Conservation (phyloP, 345 rosid genomes). For the Tarenaya hassleriana region DNA sequence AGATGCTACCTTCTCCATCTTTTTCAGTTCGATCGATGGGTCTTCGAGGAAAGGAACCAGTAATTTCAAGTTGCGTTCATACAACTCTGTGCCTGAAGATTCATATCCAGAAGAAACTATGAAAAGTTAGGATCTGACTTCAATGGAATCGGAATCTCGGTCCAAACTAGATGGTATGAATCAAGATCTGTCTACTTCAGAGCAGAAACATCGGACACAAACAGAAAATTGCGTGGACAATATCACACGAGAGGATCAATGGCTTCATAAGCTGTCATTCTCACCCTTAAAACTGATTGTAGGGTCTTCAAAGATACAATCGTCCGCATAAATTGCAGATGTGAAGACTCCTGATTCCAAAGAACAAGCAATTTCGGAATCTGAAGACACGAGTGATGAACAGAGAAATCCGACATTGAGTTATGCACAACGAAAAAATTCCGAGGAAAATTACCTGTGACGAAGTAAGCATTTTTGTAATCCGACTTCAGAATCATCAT, state of each 20-base stretch:
- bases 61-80: slow-evolving; percentile 71
- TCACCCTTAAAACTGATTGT: slow-evolving; percentile 80
- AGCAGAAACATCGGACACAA: slow-evolving; percentile 1
- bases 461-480: slow-evolving; percentile 76
- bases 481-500: slow-evolving; percentile 49
- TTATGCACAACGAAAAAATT: too few species aligned
- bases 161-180: slow-evolving; percentile 9
- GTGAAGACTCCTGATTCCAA: slow-evolving; percentile 59
- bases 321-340: slow-evolving; percentile 50
- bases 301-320: slow-evolving; percentile 85
- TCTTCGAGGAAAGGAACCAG: slow-evolving; percentile 77
- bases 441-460: slow-evolving; percentile 60
- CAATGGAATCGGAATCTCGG: too few species aligned
- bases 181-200: slow-evolving; percentile 1
- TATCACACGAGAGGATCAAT: not conserved
- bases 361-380: not conserved
- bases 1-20: slow-evolving; percentile 54
- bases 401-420: too few species aligned
- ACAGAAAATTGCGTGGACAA: not conserved
- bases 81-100: slow-evolving; percentile 57
- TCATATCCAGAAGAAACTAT: slow-evolving; percentile 9
- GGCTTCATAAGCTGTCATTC: not conserved
- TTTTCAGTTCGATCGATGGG: slow-evolving; percentile 60
- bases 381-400: not conserved
- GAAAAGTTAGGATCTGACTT: slow-evolving; percentile 14